Base-by-base conservation (phyloP, 345 rosid genomes). In the Jatropha curcas region DNA sequence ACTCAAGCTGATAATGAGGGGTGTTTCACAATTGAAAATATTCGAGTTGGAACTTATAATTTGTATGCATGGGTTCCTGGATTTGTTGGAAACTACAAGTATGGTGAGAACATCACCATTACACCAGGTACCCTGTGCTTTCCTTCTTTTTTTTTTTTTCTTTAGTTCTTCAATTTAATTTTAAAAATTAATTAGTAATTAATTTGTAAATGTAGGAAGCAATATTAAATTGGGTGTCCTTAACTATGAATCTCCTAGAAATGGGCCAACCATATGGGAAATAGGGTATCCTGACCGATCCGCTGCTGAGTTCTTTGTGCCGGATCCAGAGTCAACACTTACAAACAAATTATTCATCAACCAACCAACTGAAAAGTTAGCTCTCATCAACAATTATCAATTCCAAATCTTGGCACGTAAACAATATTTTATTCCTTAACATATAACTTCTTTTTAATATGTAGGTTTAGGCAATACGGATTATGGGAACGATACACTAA, bases 221-320 rank as follows among this genome's bases (percentile, higher is more conserved):
- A 30, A 27, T 19, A 77, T 87, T 51, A 73, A 82, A 53, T 41
- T 92, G 66, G 89, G 89, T 5, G 20, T 27, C 35, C 69, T 90
- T 12, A 50, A 75, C 8, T 89, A 82, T 56, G 58, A 74, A 55
- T 90, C 98, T 30, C 98, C 89, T 0, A 85, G 98, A 81, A 80
- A 71, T 7, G 98, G 98, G 20, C 86, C 87, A 0, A 94, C 98
- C 0, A 30, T 92, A 7, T 94, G 97, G 97, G 95, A 92, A 80
- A 92, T 94, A 2, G 97, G 98, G 13, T n/a, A 75, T 68, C 97
- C 97, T 1, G 91, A 94, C 50, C 91, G 97, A n/a, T 82, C 82
- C 0, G 98, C 97, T 4, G 84, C 83, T 19, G 98, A 94, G 61
- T 94, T 88, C 76, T 87, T 62, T 39, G 73, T 92, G 37, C 97